Evolutionary conservation across 495 filamentous ascomycete species (phyloP), one percentile per base, ranked within the genome.

Genomic region (Hypoxylon fragiforme): DNA sequence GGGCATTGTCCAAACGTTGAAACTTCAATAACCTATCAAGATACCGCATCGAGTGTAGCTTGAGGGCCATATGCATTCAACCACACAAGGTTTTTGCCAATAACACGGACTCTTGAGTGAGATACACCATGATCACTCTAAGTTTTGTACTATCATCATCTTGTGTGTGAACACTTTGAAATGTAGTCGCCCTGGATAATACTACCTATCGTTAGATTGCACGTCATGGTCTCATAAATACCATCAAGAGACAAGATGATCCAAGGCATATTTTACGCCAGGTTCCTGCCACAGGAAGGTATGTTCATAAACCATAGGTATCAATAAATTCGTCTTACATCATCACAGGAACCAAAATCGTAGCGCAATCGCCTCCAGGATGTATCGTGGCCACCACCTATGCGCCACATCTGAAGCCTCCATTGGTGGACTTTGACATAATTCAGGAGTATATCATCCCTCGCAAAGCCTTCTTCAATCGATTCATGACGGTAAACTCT

Each of bases 261-360:
- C 71, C 89, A 92, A 62, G 89, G 90, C 50, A 95, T 97, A 51
- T 98, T 97, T 76, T 97, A 92, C 71, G 89, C 89, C 54, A 85
- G 88, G 50, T 98, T 98, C 74, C 89, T 97, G 62, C 86, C 89
- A 9, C 80, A 88, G 58, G 86, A 95, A 81, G 92, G 92, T 91
- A 74, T 57, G 63, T 46, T 28, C 24, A 37, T 35, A n/a, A n/a
- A n/a, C n/a, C n/a, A n/a, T n/a, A n/a, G n/a, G n/a, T n/a, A n/a
- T 38, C 9, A 28, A 20, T 36, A 68, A 13, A 57, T 32, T 18
- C 63, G 6, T 42, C 54, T 53, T 26, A 50, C 44, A 5, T 7
- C 15, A 47, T 38, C 19, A 3, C 53, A 97, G 92, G 94, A 34
- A 91, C 91, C 18, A 83, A 81, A 50, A 83, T 91, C 41, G 77